Base-by-base conservation (phyloP, 768 basidiomycete genomes). In the Daedaleopsis sinensis region DNA sequence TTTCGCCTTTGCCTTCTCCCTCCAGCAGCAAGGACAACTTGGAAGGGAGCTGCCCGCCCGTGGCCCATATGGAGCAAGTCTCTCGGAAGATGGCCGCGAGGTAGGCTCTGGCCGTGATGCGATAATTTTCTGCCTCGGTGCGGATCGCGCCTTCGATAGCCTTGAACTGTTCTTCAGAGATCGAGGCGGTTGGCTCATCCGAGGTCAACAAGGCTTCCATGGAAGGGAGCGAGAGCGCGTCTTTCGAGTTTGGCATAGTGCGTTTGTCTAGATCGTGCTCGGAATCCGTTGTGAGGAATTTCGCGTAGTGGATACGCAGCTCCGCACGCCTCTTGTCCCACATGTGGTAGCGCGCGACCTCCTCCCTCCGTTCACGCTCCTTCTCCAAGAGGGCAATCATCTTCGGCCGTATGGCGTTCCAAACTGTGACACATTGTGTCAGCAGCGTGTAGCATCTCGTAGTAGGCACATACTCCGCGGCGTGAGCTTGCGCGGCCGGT, bases 381-480 rank as follows among this genome's bases (percentile, higher is more conserved):
- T 37, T 19, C 3, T 53, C 58, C 11, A 59, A 36, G 18, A 54
- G 38, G 13, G 19, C 46, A 13, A 59, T 7, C 7, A 59, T 42
- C 43, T 53, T 59, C n/a, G 58, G 58, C 9, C 46, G 36, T 23
- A 59, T 53, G 5, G 35, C 53, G 15, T 59, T 59, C 58, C 58
- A 59, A 23, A 59, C 58, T 59, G 35, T 1, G 47, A 32, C 27
- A 32, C 27, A 32, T 2, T 2, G 3, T 19, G n/a, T 32, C 4
- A 21, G 52, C 16, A 52, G 50, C 13, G n/a, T 46, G n/a, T 10
- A 15, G 18, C 3, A n/a, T 6, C 8, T 16, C 1, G 16, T 7
- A 10, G 5, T 13, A 35, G 12, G 8, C 9, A 43, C 36, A 19
- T 52, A 59, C 58, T 59, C 12, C 46, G 32, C 9, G 57, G 39